Conservation (phyloP, 139 green algal species). For the Mychonastes homosphaera region DNA sequence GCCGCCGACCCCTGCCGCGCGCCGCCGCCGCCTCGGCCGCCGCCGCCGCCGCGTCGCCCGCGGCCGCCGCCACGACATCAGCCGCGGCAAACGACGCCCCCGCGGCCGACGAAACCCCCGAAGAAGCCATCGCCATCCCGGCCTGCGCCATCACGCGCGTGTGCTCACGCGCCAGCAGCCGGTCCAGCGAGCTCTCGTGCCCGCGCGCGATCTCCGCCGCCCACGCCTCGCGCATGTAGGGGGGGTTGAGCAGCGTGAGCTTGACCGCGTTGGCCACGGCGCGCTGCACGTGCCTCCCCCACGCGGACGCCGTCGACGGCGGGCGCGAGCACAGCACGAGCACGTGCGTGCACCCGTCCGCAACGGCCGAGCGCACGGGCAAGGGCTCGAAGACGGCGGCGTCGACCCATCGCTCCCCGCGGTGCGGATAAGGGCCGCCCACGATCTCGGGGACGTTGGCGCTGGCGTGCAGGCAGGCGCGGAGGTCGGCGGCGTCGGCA, state of each 20-base stretch:
- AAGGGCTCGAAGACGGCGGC: conserved; percentile 79
- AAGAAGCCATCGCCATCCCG: too few species aligned
- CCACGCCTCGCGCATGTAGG: conserved; percentile 48
- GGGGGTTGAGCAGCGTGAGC: conserved; percentile 22
- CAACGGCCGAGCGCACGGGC: conserved; percentile 29
- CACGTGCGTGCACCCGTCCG: conserved; percentile 78
- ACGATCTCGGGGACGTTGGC: conserved; percentile 67
- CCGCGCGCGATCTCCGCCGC: too few species aligned
- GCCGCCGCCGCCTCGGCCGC: too few species aligned
- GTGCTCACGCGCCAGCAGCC: too few species aligned
- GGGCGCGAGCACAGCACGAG: conserved; percentile 30
- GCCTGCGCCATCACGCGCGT: too few species aligned
- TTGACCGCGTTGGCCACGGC: conserved; percentile 27
- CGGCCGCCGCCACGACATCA: too few species aligned
- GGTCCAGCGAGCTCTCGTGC: too few species aligned
- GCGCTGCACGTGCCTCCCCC: conserved; percentile 15
- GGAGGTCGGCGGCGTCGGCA: conserved; percentile 39
- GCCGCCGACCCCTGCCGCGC: too few species aligned
- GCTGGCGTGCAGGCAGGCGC: conserved; percentile 56
- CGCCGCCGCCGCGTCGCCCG: too few species aligned
- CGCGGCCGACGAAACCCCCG: too few species aligned
- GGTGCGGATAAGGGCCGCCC: conserved; percentile 18
- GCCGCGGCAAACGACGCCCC: too few species aligned
- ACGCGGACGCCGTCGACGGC: conserved; percentile 5
- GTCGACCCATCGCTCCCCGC: conserved; percentile 65